Percentiles rank a stretch among this genome's conserved stretches.
Conservation (phyloP, 148 eudicot species). For the Fagopyrum homotropicum region DNA sequence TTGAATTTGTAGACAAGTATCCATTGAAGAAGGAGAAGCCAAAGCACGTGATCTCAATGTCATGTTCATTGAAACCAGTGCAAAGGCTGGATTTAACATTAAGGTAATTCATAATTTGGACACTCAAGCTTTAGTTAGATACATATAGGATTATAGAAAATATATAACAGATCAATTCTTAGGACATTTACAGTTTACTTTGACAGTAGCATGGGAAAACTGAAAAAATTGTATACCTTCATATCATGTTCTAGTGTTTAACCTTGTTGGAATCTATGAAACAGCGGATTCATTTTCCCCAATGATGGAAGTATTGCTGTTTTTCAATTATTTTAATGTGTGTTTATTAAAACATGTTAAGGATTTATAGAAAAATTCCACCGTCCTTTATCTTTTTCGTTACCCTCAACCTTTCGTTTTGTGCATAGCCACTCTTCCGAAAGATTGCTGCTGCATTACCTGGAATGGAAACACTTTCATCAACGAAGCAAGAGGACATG, state of each 20-base stretch:
- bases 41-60: slow-evolving; percentile 67
- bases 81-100: slow-evolving; percentile 67
- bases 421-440: slow-evolving; percentile 50
- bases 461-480: slow-evolving; percentile 71
- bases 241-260: no score
- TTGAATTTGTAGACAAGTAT: slow-evolving; percentile 43
- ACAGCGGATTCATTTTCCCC: no score
- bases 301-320: no score
- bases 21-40: slow-evolving; percentile 73
- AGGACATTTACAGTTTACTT: no score
- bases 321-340: no score
- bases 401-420: neutral
- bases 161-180: no score
- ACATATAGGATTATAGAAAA: neutral
- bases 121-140: neutral
- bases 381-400: no score
- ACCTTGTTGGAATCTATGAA: no score
- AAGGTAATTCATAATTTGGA: slow-evolving; percentile 31
- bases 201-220: no score
- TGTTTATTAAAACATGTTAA: no score
- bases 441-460: slow-evolving; percentile 80
- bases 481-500: slow-evolving; percentile 75
- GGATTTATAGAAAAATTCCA: no score
- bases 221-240: no score
- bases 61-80: slow-evolving; percentile 79